phyloP scores from a whole-genome alignment of 2,329 filamentous ascomycete species.

The Pestalotiopsis sp. region DNA sequence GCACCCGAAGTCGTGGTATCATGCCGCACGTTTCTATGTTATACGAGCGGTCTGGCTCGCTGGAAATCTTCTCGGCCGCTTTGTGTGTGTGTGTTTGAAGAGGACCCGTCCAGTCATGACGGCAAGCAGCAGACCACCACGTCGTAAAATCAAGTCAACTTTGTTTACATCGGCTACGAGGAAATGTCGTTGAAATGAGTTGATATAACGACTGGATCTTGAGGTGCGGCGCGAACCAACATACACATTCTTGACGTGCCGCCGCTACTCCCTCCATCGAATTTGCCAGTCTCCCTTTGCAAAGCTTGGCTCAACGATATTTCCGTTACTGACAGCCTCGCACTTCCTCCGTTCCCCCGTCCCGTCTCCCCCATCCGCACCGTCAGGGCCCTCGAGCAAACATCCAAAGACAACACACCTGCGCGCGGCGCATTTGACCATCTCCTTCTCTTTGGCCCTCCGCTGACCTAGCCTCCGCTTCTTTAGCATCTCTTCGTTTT shows the following conservation, averaged over 20 bases:
- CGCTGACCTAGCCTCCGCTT: constrained; percentile 52
- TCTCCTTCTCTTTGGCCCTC: constrained; percentile 41
- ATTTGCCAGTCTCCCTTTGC: constrained; percentile 64
- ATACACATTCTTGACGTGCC: not conserved
- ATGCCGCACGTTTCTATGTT: too few relatives aligned
- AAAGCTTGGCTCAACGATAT: constrained; percentile 61
- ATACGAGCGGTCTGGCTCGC: too few relatives aligned
- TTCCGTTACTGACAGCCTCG: constrained; percentile 61
- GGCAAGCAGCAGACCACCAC: too few relatives aligned
- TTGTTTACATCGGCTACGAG: too few relatives aligned
- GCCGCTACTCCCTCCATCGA: constrained; percentile 51
- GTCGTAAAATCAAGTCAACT: too few relatives aligned
- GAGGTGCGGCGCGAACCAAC: too few relatives aligned
- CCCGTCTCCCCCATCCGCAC: not conserved
- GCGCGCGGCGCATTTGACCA: constrained; percentile 47
- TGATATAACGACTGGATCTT: too few relatives aligned
- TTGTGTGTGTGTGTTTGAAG: too few relatives aligned
- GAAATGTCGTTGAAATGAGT: too few relatives aligned
- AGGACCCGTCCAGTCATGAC: too few relatives aligned
- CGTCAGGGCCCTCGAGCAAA: constrained; percentile 15
- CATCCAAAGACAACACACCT: constrained; percentile 61
- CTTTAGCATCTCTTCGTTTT: constrained; percentile 52
- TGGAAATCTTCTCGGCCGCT: too few relatives aligned
- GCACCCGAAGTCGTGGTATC: too few relatives aligned
- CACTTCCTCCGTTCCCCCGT: constrained; percentile 44